Percentiles rank a stretch among this genome's conserved stretches.
Conservation (phyloP, 495 filamentous ascomycete genomes). For the Saxophila tyrrhenica region DNA sequence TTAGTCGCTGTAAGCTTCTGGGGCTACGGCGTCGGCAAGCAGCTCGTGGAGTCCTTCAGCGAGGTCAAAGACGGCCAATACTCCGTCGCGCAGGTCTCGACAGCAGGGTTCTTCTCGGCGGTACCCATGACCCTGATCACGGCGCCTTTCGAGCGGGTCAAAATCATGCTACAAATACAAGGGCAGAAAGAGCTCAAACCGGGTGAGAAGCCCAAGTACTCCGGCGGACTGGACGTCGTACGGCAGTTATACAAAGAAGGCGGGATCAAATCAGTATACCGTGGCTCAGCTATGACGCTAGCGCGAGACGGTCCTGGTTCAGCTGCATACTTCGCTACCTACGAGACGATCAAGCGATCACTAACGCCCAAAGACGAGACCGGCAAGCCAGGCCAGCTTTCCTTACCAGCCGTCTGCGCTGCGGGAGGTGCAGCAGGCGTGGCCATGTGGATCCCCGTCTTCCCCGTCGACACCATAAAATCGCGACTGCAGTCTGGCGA, state of each 20-base stretch:
- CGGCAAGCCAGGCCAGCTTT: conserved; percentile 66
- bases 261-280: conserved; percentile 80
- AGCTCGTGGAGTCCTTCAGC: conserved; percentile 59
- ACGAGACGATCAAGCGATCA: conserved; percentile 82
- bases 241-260: conserved; percentile 88
- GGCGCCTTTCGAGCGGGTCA: conserved; percentile 95
- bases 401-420: conserved; percentile 66
- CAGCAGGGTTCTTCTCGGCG: conserved; percentile 93
- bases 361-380: conserved; percentile 75
- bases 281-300: conserved; percentile 79
- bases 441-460: conserved; percentile 98
- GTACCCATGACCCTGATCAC: conserved; percentile 97
- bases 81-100: conserved; percentile 76
- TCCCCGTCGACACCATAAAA: conserved; percentile 96
- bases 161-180: conserved; percentile 95
- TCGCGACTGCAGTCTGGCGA: conserved; percentile 83
- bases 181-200: conserved; percentile 76
- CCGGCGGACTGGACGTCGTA: conserved; percentile 83
- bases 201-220: conserved; percentile 88
- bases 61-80: conserved; percentile 55
- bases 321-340: conserved; percentile 93
- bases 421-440: conserved; percentile 87
- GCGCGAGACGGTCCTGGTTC: conserved; percentile 86
- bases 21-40: conserved; percentile 92
- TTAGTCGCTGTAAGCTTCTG: conserved; percentile 96